Evolutionary conservation across 495 filamentous ascomycete genomes (phyloP).

Genomic region (Penicillium atrosanguineum): DNA sequence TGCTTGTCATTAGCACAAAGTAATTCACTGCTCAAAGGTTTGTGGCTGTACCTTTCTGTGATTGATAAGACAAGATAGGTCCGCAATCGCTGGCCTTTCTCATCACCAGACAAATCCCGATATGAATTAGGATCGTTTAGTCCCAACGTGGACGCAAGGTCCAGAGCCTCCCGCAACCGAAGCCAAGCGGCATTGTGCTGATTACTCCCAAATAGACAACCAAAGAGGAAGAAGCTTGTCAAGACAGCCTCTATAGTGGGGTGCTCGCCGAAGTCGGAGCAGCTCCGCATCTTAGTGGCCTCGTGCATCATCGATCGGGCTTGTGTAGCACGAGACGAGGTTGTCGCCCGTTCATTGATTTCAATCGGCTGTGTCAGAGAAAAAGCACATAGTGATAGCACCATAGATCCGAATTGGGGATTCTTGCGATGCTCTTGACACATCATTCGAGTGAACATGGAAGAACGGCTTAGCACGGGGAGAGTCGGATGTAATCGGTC

Average conservation of each 20-base stretch:
- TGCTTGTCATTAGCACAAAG: slow-evolving; percentile 19
- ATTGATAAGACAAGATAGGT: slow-evolving; percentile 61
- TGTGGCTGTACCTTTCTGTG: slow-evolving; percentile 46
- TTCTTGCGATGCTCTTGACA: slow-evolving; percentile 64
- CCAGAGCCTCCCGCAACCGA: slow-evolving; percentile 59
- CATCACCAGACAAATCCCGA: slow-evolving; percentile 38
- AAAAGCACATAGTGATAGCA: slow-evolving; percentile 76
- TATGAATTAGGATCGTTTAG: slow-evolving; percentile 57
- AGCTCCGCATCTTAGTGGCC: slow-evolving; percentile 70
- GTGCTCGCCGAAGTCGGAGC: slow-evolving; percentile 70
- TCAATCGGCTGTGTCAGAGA: slow-evolving; percentile 81
- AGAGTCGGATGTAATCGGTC: slow-evolving; percentile 75
- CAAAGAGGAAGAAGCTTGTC: slow-evolving; percentile 79
- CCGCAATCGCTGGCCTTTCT: slow-evolving; percentile 43
- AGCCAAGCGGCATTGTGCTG: slow-evolving; percentile 57
- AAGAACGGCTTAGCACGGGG: slow-evolving; percentile 69
- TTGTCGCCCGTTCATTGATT: slow-evolving; percentile 41
- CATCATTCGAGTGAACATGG: slow-evolving; percentile 57
- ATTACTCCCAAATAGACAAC: slow-evolving; percentile 67
- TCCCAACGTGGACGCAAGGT: slow-evolving; percentile 55
- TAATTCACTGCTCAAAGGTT: too few relatives aligned
- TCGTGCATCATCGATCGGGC: slow-evolving; percentile 66
- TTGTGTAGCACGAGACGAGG: slow-evolving; percentile 51
- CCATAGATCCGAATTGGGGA: slow-evolving; percentile 62
- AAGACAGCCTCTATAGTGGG: slow-evolving; percentile 67